These are phyloP conservation scores for Magnaporthales sp. DNA, from an alignment of 2,329 filamentous ascomycete genomes.

Conservation along the genomic window DNA sequence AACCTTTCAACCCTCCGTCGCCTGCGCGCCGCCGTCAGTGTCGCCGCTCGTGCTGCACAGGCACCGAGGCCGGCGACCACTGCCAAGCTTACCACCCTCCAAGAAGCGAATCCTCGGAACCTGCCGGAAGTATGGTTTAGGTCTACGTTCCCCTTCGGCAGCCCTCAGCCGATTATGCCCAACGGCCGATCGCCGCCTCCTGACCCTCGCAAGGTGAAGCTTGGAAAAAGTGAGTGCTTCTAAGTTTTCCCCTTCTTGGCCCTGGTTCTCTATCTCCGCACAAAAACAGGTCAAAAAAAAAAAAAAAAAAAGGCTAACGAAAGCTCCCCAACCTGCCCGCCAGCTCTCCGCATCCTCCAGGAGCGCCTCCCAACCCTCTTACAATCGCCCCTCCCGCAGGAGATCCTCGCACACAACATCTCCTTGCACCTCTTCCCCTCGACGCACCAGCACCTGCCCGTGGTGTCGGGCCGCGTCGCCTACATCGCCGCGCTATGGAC, in stretches of 20 bases:
- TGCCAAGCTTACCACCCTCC: conserved; percentile 13
- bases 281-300: not conserved
- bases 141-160: conserved; percentile 23
- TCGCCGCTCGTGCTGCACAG: conserved; percentile 2
- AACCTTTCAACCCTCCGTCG: conserved; percentile 16
- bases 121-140: conserved; percentile 35
- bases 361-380: conserved; percentile 58
- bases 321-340: not conserved
- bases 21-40: conserved; percentile 11
- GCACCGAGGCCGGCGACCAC: conserved; percentile 2
- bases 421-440: conserved; percentile 62
- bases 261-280: not conserved
- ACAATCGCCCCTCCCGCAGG: conserved; percentile 59
- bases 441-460: conserved; percentile 81
- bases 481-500: conserved; percentile 95
- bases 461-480: conserved; percentile 81
- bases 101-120: conserved; percentile 16
- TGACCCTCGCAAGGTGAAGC: conserved; percentile 50
- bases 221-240: conserved; percentile 47
- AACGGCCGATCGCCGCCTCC: conserved; percentile 16
- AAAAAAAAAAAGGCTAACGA: not conserved
- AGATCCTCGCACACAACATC: conserved; percentile 69
- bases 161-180: conserved; percentile 11
- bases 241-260: not conserved
- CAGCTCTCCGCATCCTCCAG: conserved; percentile 57